These are phyloP conservation scores for Crithidia sp. DNA, from an alignment of 208 protist genomes.

Conservation along the genomic window DNA sequence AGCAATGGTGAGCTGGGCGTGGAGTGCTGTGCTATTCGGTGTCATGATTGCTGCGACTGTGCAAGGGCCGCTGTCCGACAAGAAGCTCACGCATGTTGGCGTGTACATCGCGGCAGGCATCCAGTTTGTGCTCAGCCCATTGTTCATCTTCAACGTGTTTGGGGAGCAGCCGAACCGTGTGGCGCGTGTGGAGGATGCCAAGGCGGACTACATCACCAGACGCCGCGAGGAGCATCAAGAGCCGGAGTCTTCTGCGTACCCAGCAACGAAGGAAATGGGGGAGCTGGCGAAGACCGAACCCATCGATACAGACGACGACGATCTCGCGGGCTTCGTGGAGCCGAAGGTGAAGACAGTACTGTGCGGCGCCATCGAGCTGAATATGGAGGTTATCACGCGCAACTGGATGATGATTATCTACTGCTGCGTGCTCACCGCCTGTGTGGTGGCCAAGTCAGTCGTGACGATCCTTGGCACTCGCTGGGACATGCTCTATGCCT, in stretches of 20 bases:
- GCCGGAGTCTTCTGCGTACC: neutral
- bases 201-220: slow-evolving; percentile 26
- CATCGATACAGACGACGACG: slow-evolving; percentile 1
- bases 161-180: slow-evolving; percentile 56
- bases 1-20: slow-evolving; percentile 67
- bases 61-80: slow-evolving; percentile 63
- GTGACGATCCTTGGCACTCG: slow-evolving; percentile 43
- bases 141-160: slow-evolving; percentile 69
- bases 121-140: slow-evolving; percentile 40
- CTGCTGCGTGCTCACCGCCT: slow-evolving; percentile 39
- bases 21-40: slow-evolving; percentile 51
- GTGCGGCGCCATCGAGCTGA: slow-evolving; percentile 36
- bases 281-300: neutral
- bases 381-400: slow-evolving; percentile 30
- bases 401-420: slow-evolving; percentile 43
- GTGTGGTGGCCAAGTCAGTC: slow-evolving; percentile 32
- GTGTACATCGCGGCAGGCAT: slow-evolving; percentile 50
- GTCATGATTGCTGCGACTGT: slow-evolving; percentile 43
- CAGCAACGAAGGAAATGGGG: no score
- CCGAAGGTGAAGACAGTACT: slow-evolving; percentile 28
- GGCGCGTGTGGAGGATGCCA: slow-evolving; percentile 43
- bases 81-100: slow-evolving; percentile 36
- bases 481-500: slow-evolving; percentile 38
- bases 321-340: slow-evolving; percentile 23
- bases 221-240: neutral